Conservation (phyloP, 2,329 filamentous ascomycete genomes). For the Cercospora brassicicola region DNA sequence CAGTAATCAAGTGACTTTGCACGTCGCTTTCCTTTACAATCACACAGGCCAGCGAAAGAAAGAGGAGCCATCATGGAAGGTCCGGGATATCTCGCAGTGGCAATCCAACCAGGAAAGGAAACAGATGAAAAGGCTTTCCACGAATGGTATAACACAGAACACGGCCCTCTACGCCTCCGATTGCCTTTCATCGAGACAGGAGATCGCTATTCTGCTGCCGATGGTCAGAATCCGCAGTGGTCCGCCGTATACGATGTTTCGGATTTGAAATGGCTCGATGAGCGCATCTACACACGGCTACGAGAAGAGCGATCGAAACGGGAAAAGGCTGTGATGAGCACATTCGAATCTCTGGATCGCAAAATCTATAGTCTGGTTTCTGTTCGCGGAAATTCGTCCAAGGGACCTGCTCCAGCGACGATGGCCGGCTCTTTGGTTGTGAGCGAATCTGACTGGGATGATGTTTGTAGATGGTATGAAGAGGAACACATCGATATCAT, state of each 20-base stretch:
- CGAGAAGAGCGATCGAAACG: conserved; percentile 54
- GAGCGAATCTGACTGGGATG: conserved; percentile 59
- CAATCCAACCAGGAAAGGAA: conserved; percentile 73
- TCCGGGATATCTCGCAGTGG: conserved; percentile 77
- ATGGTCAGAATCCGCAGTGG: conserved; percentile 65
- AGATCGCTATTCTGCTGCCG: conserved; percentile 72
- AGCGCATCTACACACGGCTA: conserved; percentile 67
- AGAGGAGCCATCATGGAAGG: conserved; percentile 32
- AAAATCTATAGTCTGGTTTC: conserved; percentile 67
- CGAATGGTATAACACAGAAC: conserved; percentile 94
- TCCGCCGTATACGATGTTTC: conserved; percentile 81
- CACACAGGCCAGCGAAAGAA: no score
- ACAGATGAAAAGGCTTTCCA: conserved; percentile 72
- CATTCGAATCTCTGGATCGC: conserved; percentile 66
- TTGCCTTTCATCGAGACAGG: conserved; percentile 74
- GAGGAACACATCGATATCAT: conserved; percentile 74
- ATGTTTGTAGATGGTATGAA: conserved; percentile 68
- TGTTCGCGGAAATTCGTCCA: conserved; percentile 42
- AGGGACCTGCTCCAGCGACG: conserved; percentile 31
- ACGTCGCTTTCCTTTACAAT: no score
- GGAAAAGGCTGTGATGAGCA: conserved; percentile 58
- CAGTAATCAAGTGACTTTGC: no score
- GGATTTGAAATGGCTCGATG: conserved; percentile 69
- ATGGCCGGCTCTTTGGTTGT: conserved; percentile 31
- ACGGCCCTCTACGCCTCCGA: conserved; percentile 77